Evolutionary conservation across 1,284 basidiomycete species (phyloP), one percentile per base, ranked within the genome.

Genomic region (Malassezia psittaci): DNA sequence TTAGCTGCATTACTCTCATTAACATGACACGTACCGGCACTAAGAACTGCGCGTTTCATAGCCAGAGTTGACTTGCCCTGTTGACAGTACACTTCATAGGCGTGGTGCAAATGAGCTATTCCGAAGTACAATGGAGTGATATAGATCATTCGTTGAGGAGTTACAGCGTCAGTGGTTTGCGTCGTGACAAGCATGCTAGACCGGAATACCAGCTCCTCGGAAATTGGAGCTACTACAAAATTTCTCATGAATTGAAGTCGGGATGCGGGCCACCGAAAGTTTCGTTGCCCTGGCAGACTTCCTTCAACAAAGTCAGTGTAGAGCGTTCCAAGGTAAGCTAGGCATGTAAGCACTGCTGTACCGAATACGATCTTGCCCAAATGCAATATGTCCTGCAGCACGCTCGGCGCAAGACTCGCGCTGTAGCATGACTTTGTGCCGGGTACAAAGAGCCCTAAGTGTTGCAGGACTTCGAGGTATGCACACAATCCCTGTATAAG

Each of bases 181-280:
- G 88, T 86, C 1, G 84, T 80, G 1, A 83, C 77, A 18, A 96
- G 78, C 41, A 93, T 81, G 69, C 88, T 90, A 0, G 85, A 84
- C 24, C 94, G 80, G 72, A 96, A 98, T 2, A 90, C 87, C 21
- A 96, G 66, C 74, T 98, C 93, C 77, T 98, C 93, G 0, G 90
- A 90, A 34, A 90, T 74, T 0, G 93, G 93, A 0, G 83, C 90
- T 32, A 86, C 75, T 36, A 87, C 64, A 69, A 83, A 90, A 73
- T 91, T 96, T 57, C 93, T 78, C 29, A 84, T 53, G 0, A 85
- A 85, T 32, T 78, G 64, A 76, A 83, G 81, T 0, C 80, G 79
- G 18, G 75, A 71, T 54, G 85, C 76, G 48, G 37, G 21, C 32
- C 13, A 9, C 21, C 24, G 45, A 18, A 47, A 47, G 16, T 36